These are phyloP conservation scores for Blastocystis sp. DNA, from an alignment of 352 stramenopile species.

Conservation along the genomic window DNA sequence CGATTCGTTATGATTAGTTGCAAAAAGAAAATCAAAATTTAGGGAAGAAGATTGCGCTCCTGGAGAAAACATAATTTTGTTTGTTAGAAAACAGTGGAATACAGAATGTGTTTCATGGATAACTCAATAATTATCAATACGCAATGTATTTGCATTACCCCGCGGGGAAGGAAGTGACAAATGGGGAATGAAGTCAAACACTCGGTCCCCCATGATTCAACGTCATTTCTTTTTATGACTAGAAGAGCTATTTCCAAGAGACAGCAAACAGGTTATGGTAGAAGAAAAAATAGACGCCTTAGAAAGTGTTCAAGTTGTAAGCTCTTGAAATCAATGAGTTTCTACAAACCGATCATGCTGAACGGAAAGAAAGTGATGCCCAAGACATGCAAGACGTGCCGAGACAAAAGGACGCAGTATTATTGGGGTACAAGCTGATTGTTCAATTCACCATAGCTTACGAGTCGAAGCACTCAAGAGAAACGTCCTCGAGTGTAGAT, in stretches of 20 bases:
- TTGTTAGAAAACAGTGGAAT: not conserved
- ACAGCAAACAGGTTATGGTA: not conserved
- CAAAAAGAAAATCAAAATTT: constrained; percentile 24
- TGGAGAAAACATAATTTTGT: not conserved
- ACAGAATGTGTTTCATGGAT: not conserved
- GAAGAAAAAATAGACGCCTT: not conserved
- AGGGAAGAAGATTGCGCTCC: not conserved
- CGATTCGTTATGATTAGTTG: not conserved
- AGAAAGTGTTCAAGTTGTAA: constrained; percentile 56
- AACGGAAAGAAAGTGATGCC: constrained; percentile 49
- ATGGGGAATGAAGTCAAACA: not conserved
- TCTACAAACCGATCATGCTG: constrained; percentile 48
- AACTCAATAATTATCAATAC: not conserved
- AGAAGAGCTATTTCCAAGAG: constrained; percentile 28
- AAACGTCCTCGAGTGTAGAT: not conserved
- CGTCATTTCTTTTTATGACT: not conserved
- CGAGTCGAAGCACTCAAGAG: not conserved
- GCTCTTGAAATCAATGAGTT: not conserved
- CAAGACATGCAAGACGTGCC: constrained; percentile 31
- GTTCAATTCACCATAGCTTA: not conserved
- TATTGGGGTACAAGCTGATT: constrained; percentile 26
- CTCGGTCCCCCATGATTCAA: not conserved
- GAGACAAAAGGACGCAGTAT: not conserved
- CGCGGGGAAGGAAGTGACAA: not conserved
- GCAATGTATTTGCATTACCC: not conserved